Conservation (phyloP, 495 filamentous ascomycete species). For the Schizothecium vesticola region DNA sequence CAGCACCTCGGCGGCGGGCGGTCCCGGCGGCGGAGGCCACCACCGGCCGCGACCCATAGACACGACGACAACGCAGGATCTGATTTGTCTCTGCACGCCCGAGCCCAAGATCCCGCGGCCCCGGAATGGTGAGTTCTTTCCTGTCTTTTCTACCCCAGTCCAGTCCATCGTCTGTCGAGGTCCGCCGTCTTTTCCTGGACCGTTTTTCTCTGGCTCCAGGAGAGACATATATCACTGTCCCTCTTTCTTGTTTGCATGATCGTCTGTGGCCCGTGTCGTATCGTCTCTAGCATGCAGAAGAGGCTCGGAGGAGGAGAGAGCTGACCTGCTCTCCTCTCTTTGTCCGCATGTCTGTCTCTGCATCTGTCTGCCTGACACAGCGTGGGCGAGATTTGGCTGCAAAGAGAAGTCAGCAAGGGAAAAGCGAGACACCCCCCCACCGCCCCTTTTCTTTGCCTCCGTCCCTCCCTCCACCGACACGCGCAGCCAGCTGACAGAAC, state of each 20-base stretch:
- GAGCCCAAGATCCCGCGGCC: slow-evolving; percentile 91
- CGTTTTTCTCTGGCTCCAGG: neutral
- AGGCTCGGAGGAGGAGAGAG: neutral
- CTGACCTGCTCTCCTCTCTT: neutral
- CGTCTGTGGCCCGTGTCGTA: neutral
- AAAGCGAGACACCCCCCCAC: neutral
- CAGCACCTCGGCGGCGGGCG: neutral
- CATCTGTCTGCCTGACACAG: neutral
- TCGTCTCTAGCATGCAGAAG: neutral
- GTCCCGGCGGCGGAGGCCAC: neutral
- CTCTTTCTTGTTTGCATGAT: neutral
- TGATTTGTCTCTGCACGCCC: slow-evolving; percentile 85
- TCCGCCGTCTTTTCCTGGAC: neutral
- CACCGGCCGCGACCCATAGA: slow-evolving; percentile 11
- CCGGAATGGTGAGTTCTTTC: slow-evolving; percentile 77
- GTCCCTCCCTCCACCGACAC: neutral
- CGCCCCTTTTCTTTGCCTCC: neutral
- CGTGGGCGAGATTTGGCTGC: neutral
- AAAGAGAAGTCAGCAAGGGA: neutral
- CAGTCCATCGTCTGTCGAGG: neutral
- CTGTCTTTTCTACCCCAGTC: slow-evolving; percentile 3
- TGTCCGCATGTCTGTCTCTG: neutral
- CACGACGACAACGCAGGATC: slow-evolving; percentile 32
- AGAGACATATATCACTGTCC: neutral
- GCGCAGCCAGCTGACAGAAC: slow-evolving; percentile 1